A percentile compares a stretch with the other conserved stretches of the same genome.
phyloP scores from a whole-genome alignment of 2,329 filamentous ascomycete species.

The Talaromyces funiculosus region DNA sequence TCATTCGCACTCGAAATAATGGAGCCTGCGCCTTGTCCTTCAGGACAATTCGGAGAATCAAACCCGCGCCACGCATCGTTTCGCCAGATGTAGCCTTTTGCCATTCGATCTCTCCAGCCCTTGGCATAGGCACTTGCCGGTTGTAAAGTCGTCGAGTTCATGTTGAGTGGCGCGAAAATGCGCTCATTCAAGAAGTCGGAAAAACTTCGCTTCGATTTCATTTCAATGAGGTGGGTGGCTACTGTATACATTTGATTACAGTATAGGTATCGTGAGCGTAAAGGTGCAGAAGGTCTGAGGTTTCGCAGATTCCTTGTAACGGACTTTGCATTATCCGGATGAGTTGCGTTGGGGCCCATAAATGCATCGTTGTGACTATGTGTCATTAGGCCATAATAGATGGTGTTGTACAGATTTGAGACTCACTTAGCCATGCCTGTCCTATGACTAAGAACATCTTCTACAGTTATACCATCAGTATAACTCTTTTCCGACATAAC shows the following conservation, averaged over 20 bases:
- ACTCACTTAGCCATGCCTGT: constrained; percentile 37
- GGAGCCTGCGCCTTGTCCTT: constrained; percentile 40
- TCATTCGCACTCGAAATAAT: constrained; percentile 33
- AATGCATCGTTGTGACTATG: constrained; percentile 31
- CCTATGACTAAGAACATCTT: constrained; percentile 51
- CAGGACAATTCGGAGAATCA: constrained; percentile 23
- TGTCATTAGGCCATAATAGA: constrained; percentile 20
- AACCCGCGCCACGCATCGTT: constrained; percentile 23
- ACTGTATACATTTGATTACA: constrained; percentile 48
- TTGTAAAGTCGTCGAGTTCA: constrained; percentile 15
- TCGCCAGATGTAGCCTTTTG: constrained; percentile 42
- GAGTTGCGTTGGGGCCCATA: constrained; percentile 25
- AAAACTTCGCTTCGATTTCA: constrained; percentile 34
- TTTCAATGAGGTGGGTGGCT: constrained; percentile 45
- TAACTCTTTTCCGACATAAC: constrained; percentile 44
- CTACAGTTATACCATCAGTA: constrained; percentile 48
- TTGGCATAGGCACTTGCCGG: constrained; percentile 30
- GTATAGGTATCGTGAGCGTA: constrained; percentile 45
- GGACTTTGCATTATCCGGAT: constrained; percentile 29
- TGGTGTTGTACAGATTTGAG: background rate
- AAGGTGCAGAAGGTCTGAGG: constrained; percentile 41
- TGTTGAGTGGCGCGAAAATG: constrained; percentile 4
- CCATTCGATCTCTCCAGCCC: constrained; percentile 29
- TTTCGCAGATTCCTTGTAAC: constrained; percentile 43
- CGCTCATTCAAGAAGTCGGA: constrained; percentile 29